Percentiles rank a stretch among this genome's conserved stretches.
Evolutionary conservation across 2,329 filamentous ascomycete genomes (phyloP).

Genomic region (Bipolaris sorokiniana): DNA sequence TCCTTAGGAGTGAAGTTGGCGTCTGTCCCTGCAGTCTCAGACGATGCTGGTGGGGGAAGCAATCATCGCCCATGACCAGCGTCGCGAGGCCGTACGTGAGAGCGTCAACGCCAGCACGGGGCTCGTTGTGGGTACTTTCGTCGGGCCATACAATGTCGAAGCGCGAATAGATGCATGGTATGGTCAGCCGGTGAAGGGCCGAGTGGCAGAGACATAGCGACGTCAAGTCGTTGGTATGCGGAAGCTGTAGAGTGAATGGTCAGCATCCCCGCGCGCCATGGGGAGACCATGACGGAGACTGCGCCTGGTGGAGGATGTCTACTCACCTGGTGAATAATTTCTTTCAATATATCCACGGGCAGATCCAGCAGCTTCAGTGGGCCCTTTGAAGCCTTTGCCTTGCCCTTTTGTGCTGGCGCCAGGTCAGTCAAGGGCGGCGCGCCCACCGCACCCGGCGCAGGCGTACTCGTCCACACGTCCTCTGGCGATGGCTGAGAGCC

Average conservation of each 20-base stretch:
- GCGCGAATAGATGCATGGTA: slow-evolving; percentile 80
- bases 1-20: slow-evolving; percentile 12
- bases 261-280: slow-evolving; percentile 13
- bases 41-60: slow-evolving; percentile 59
- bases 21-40: slow-evolving; percentile 28
- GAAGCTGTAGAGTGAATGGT: slow-evolving; percentile 61
- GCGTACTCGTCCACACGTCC: slow-evolving; percentile 17
- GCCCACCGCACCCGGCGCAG: slow-evolving; percentile 12
- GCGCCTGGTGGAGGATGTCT: neutral
- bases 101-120: slow-evolving; percentile 77
- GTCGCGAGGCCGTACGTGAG: slow-evolving; percentile 83
- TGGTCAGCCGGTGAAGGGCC: slow-evolving; percentile 73
- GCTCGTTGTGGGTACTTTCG: slow-evolving; percentile 66
- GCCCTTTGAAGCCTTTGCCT: slow-evolving; percentile 55
- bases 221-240: slow-evolving; percentile 81
- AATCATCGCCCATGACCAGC: slow-evolving; percentile 73
- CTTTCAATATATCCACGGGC: slow-evolving; percentile 76
- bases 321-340: slow-evolving; percentile 78
- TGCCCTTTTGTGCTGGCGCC: slow-evolving; percentile 57
- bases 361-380: slow-evolving; percentile 74
- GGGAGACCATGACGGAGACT: neutral
- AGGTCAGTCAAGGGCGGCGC: slow-evolving; percentile 30
- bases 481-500: slow-evolving; percentile 22
- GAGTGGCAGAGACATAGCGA: slow-evolving; percentile 80
- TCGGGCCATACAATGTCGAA: slow-evolving; percentile 92